Base-by-base conservation (phyloP, 2,329 filamentous ascomycete species). In the Beauveria medogensis region DNA sequence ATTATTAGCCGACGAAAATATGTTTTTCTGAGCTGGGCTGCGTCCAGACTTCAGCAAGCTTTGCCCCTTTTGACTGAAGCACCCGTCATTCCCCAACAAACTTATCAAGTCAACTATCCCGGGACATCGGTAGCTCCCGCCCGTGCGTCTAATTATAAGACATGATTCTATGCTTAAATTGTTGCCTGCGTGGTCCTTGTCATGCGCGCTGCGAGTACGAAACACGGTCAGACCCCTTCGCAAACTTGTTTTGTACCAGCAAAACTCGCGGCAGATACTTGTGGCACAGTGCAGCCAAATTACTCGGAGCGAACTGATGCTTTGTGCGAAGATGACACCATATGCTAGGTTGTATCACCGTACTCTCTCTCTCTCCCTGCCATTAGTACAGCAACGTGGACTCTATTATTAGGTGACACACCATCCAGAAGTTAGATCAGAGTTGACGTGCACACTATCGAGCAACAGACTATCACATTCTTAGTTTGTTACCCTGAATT, bases 141-240 rank as follows among this genome's bases (percentile, higher is more conserved):
- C 43, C 28, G 28, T 34, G 28, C 40, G 22, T 26, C 16, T 55
- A 40, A n/a, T 16, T 50, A 14, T 52, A 44, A 59, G 56, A 59
- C 56, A 59, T 3, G 20, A 59, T 48, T 40, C 48, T 59, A 59
- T 59, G 56, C 56, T 59, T 59, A 59, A 59, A 53, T 52, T 46
- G 24, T 53, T 24, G 48, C n/a, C n/a, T 18, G 7, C 20, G 26
- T 26, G 3, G 24, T 46, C 48, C 56, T n/a, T 43, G 56, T 37
- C 46, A 24, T 43, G 47, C n/a, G 37, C 14, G n/a, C 24, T 51
- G 37, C 47, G 56, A 59, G 47, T 59, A 52, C 56, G 56, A 59
- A 50, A 26, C 46, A 26, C 26, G 12, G 53, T 20, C 20, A 26
- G 43, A 28, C 24, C 55, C 28, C 43, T 30, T 41, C 22, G 9